Percentiles rank a stretch among this genome's conserved stretches.
These are phyloP conservation scores for Alternaria alternata DNA, from an alignment of 2,329 filamentous ascomycete genomes.

Conservation along the genomic window DNA sequence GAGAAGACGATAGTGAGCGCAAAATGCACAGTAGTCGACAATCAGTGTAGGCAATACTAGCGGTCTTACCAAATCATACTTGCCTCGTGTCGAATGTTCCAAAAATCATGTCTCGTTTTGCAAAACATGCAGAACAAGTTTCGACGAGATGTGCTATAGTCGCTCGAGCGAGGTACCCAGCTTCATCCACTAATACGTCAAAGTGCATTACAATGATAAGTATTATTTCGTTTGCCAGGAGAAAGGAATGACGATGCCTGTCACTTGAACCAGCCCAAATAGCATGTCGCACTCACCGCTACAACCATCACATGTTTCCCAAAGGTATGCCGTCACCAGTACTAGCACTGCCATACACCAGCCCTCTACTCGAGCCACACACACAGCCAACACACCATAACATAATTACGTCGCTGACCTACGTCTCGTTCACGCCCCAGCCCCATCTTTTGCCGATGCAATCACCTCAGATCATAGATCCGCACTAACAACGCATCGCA, in stretches of 20 bases:
- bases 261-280: background rate
- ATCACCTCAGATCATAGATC: conserved; percentile 2
- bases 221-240: background rate
- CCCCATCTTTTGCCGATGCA: background rate
- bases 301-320: background rate
- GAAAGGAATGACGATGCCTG: background rate
- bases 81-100: background rate
- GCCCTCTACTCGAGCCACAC: background rate
- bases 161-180: background rate
- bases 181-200: background rate
- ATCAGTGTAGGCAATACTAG: background rate
- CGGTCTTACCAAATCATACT: background rate
- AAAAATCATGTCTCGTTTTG: background rate
- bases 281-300: background rate
- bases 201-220: background rate
- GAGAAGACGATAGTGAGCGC: background rate
- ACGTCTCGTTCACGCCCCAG: background rate
- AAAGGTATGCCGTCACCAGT: background rate
- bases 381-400: background rate
- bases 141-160: background rate
- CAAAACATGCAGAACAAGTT: background rate
- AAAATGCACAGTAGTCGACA: background rate
- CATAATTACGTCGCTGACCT: background rate
- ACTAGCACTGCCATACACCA: background rate
- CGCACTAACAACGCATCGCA: background rate